These are phyloP conservation scores for Termitomyces sp. DNA, from an alignment of 768 basidiomycete species.

Conservation along the genomic window DNA sequence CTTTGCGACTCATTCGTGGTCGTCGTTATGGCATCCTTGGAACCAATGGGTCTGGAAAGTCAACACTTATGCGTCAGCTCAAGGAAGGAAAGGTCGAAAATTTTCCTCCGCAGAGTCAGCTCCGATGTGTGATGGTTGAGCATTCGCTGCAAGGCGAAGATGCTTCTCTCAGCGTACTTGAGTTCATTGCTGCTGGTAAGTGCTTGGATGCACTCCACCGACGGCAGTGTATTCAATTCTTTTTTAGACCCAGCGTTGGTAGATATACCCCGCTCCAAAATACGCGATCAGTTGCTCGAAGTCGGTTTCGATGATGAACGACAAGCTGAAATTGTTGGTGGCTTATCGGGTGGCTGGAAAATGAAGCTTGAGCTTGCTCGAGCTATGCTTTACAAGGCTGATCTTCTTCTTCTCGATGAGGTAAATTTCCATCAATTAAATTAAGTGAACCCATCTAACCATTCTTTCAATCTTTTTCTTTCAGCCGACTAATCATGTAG, in stretches of 20 bases:
- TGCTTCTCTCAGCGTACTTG: slow-evolving; percentile 72
- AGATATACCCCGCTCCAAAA: slow-evolving; percentile 60
- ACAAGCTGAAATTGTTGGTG: slow-evolving; percentile 82
- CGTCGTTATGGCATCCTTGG: slow-evolving; percentile 94
- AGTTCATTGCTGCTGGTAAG: slow-evolving; percentile 86
- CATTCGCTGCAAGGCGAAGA: slow-evolving; percentile 96
- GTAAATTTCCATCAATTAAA: slow-evolving; percentile 28
- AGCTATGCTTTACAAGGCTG: slow-evolving; percentile 95
- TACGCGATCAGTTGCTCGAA: slow-evolving; percentile 74
- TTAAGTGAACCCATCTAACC: slow-evolving; percentile 2
- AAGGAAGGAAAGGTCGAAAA: slow-evolving; percentile 95
- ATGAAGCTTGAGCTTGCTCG: slow-evolving; percentile 97
- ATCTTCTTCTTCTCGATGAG: slow-evolving; percentile 83
- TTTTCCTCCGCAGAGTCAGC: slow-evolving; percentile 84
- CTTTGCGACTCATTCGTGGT: slow-evolving; percentile 83
- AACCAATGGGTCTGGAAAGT: slow-evolving; percentile 95
- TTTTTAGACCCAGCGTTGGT: slow-evolving; percentile 64
- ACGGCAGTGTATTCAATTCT: neutral
- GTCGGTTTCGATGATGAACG: slow-evolving; percentile 90
- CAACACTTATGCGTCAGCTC: slow-evolving; percentile 93
- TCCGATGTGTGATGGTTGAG: slow-evolving; percentile 95
- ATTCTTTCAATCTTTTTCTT: slow-evolving; percentile 3
- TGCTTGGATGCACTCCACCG: slow-evolving; percentile 7
- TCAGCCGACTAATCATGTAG: slow-evolving; percentile 87
- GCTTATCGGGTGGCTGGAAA: slow-evolving; percentile 97